Percentiles rank a stretch among this genome's conserved stretches.
Conservation (phyloP, 2,329 filamentous ascomycete genomes). For the Orbilia javanica region DNA sequence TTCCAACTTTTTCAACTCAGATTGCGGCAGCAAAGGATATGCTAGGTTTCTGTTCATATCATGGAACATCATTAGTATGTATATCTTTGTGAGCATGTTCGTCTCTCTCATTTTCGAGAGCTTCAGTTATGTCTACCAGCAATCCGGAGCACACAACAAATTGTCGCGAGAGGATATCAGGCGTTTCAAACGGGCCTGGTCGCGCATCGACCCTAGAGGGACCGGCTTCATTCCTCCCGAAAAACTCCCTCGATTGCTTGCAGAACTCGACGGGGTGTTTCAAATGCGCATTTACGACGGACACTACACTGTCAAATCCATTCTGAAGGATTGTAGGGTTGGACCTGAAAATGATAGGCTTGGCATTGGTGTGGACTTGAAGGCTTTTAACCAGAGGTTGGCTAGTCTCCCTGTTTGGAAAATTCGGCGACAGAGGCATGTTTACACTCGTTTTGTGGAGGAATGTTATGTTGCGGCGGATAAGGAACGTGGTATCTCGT, state of each 20-base stretch:
- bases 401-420: slow-evolving; percentile 78
- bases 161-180: slow-evolving; percentile 94
- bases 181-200: slow-evolving; percentile 98
- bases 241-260: slow-evolving; percentile 86
- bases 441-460: slow-evolving; percentile 96
- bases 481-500: slow-evolving; percentile 87
- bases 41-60: slow-evolving; percentile 89
- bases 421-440: slow-evolving; percentile 79
- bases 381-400: slow-evolving; percentile 80
- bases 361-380: slow-evolving; percentile 74
- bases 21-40: slow-evolving; percentile 93
- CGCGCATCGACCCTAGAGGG: slow-evolving; percentile 90
- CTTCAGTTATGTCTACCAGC: slow-evolving; percentile 98
- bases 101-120: slow-evolving; percentile 99
- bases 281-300: slow-evolving; percentile 96
- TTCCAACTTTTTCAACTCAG: slow-evolving; percentile 81
- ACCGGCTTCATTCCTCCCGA: slow-evolving; percentile 92
- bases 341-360: slow-evolving; percentile 67
- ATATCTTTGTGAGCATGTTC: slow-evolving; percentile 98
- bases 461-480: slow-evolving; percentile 95
- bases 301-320: slow-evolving; percentile 85
- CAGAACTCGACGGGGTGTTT: slow-evolving; percentile 93
- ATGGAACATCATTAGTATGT: slow-evolving; percentile 99
- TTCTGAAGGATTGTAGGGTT: slow-evolving; percentile 84
- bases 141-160: slow-evolving; percentile 89